Conservation (phyloP, 2,329 filamentous ascomycete species). For the Trichoderma guizhouense region DNA sequence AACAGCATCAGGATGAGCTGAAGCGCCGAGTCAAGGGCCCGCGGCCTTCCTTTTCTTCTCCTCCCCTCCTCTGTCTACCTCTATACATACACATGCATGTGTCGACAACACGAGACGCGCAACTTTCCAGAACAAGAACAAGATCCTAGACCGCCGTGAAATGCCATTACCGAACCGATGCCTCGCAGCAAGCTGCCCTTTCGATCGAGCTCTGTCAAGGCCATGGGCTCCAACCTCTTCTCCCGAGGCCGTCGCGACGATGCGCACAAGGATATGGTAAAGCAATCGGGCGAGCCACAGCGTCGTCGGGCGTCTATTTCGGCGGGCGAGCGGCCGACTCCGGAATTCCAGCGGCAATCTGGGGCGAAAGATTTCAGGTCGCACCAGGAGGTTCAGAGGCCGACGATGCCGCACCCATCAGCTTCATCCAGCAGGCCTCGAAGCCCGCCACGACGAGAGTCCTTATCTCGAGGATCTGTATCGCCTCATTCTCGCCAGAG, state of each 20-base stretch:
- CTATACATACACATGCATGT: neutral
- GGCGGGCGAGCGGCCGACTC: neutral
- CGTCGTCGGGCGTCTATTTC: constrained; percentile 7
- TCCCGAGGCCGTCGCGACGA: constrained; percentile 9
- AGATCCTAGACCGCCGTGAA: neutral
- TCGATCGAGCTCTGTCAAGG: constrained; percentile 20
- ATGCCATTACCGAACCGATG: constrained; percentile 14
- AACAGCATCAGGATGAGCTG: constrained; percentile 1
- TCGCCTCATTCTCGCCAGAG: constrained; percentile 15
- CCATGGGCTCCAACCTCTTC: constrained; percentile 18
- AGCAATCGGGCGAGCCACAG: constrained; percentile 5
- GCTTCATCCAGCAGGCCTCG: neutral
- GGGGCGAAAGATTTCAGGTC: constrained; percentile 11
- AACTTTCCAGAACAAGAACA: neutral
- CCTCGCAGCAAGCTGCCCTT: constrained; percentile 17
- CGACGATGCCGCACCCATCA: constrained; percentile 9
- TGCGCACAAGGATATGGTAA: neutral
- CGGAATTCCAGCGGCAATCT: neutral
- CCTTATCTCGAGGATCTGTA: constrained; percentile 8
- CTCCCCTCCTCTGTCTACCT: neutral
- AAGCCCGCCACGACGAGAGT: constrained; percentile 13
- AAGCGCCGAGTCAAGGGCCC: neutral
- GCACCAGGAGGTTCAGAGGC: neutral
- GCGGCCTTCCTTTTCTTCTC: neutral
- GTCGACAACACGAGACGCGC: neutral